phyloP scores from a whole-genome alignment of 2,329 filamentous ascomycete species.

The Exophiala viscosa region DNA sequence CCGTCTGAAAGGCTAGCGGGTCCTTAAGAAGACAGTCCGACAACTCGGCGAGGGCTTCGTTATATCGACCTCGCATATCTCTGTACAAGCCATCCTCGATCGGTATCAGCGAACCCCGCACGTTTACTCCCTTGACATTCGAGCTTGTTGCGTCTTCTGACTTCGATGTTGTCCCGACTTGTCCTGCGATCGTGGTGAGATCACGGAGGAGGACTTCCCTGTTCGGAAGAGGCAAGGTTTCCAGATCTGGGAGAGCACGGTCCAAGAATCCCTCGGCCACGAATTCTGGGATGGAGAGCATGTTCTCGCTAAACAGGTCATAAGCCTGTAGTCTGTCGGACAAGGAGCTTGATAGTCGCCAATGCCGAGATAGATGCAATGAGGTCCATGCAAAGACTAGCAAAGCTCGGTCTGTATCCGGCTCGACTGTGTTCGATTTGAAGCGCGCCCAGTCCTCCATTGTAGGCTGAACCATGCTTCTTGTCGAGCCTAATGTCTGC shows the following conservation, averaged over 20 bases:
- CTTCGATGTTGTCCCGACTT: too few relatives aligned
- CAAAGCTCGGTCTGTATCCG: slow-evolving; percentile 5
- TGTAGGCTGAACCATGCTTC: neutral
- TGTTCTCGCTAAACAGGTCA: slow-evolving; percentile 1
- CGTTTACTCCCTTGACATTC: neutral
- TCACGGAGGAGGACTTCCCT: slow-evolving; percentile 5
- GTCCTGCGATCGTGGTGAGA: neutral
- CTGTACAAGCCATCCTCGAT: neutral
- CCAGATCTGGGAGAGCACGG: neutral
- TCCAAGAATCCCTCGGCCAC: neutral
- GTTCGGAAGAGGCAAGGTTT: slow-evolving; percentile 7
- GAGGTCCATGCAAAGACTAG: slow-evolving; percentile 16
- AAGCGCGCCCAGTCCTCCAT: slow-evolving; percentile 3
- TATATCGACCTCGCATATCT: neutral
- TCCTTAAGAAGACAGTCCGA: slow-evolving; percentile 7
- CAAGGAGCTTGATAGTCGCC: neutral
- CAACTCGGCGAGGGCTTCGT: slow-evolving; percentile 3
- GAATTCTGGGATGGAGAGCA: neutral
- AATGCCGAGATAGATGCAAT: slow-evolving; percentile 3
- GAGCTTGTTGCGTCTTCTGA: neutral
- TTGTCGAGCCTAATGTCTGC: slow-evolving; percentile 4
- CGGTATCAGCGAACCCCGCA: neutral
- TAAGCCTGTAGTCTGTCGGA: slow-evolving; percentile 2
- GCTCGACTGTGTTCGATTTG: neutral
- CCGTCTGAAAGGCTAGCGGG: slow-evolving; percentile 3